These are phyloP conservation scores for Lepiota brunneoincarnata DNA, from an alignment of 768 basidiomycete species.

Conservation along the genomic window DNA sequence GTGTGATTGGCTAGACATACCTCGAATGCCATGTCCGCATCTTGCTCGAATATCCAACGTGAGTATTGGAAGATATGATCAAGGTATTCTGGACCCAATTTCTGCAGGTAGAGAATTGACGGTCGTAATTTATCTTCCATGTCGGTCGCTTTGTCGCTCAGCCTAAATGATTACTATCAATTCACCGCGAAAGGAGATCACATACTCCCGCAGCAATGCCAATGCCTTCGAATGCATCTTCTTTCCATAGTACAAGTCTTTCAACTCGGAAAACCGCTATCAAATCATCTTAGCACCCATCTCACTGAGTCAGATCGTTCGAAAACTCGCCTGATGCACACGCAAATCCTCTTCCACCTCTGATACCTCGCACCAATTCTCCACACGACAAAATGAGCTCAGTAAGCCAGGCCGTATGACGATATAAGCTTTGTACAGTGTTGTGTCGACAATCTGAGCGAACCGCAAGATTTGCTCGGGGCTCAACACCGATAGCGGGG, in stretches of 20 bases:
- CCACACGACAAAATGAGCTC: conserved; percentile 82
- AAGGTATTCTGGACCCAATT: conserved; percentile 80
- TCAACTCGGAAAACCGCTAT: conserved; percentile 89
- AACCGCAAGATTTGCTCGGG: conserved; percentile 85
- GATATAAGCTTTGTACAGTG: conserved; percentile 90
- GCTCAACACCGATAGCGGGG: conserved; percentile 65
- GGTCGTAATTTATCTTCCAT: conserved; percentile 76
- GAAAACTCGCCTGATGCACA: conserved; percentile 61
- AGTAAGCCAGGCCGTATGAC: conserved; percentile 77
- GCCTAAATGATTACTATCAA: conserved; percentile 37
- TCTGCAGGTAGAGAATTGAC: conserved; percentile 87
- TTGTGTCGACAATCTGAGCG: conserved; percentile 94
- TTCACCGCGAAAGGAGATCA: conserved; percentile 2
- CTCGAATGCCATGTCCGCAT: conserved; percentile 74
- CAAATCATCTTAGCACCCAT: neutral
- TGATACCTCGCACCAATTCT: conserved; percentile 97
- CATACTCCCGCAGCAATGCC: conserved; percentile 80
- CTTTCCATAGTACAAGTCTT: conserved; percentile 90
- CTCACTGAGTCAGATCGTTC: neutral
- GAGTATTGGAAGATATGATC: conserved; percentile 80
- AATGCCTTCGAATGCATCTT: conserved; percentile 93
- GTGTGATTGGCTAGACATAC: conserved; percentile 30
- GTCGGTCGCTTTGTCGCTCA: conserved; percentile 77
- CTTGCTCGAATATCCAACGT: conserved; percentile 80
- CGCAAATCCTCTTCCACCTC: conserved; percentile 74